Evolutionary conservation across 2,329 filamentous ascomycete species (phyloP), one percentile per base, ranked within the genome.

Genomic region (Aplosporella prunicola): DNA sequence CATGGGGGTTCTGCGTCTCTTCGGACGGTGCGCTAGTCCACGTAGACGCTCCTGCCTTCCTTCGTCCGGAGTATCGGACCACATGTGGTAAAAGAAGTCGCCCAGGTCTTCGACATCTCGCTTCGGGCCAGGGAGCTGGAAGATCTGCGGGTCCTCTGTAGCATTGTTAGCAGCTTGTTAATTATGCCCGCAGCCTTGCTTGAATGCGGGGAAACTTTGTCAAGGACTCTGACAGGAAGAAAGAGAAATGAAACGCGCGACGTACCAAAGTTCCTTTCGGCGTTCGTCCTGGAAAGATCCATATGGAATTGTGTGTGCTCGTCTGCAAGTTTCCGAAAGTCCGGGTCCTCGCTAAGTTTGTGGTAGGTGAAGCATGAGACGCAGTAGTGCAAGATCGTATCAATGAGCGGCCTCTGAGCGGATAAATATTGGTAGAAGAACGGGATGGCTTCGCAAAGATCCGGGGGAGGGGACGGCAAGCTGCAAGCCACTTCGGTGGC

Each of bases 301-400:
- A 57, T 55, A 26, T 61, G 54, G 44, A 68, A 67, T 5, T 51
- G 48, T 5, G 53, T 47, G 9, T 61, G 48, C 5, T 62, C 55
- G 26, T 48, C 57, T 2, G 56, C 53, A 9, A 63, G 41, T 10
- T 52, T 43, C 15, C 52, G 49, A 47, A 68, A 68, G 3, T 56
- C 54, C 9, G 42, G 36, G 27, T 57, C 50, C 15, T 55, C 35
- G 2, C 48, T 56, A 3, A 68, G 51, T 11, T 45, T 44, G 41
- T 67, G 63, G 17, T 53, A 51, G 3, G 47, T 24, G 44, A 63
- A 66, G 18, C 49, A 51, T 5, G 52, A 49, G 14, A 67, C 51
- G 41, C 62, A 67, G 47, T 67, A 68, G 44, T 64, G 56, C 32
- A 64, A 49, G 11, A 68, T 48, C 0, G 56, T 58, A 27, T 63